These are phyloP conservation scores for Knufia fluminis DNA, from an alignment of 2,329 filamentous ascomycete species.

Conservation along the genomic window DNA sequence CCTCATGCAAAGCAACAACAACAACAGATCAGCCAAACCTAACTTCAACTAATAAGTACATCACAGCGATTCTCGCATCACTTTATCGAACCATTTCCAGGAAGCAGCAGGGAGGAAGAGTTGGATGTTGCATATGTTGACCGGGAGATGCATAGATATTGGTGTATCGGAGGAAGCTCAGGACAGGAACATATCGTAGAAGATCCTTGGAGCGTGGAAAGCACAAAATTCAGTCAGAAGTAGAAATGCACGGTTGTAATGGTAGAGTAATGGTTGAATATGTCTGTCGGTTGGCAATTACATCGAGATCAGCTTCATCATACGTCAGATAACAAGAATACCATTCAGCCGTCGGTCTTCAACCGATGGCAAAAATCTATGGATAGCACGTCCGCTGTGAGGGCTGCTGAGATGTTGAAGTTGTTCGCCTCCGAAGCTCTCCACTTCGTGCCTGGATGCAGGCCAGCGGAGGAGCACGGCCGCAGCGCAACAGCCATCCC, in stretches of 20 bases:
- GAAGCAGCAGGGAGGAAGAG: neutral
- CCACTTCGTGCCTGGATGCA: neutral
- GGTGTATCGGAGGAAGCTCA: too few relatives aligned
- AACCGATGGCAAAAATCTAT: too few relatives aligned
- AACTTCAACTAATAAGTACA: neutral
- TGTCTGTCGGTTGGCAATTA: neutral
- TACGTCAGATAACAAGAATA: neutral
- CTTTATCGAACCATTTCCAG: neutral
- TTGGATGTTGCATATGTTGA: constrained; percentile 2
- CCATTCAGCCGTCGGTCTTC: neutral
- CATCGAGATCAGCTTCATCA: neutral
- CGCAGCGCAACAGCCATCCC: neutral
- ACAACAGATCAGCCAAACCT: constrained; percentile 1
- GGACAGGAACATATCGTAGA: too few relatives aligned
- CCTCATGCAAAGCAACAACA: neutral
- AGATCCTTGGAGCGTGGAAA: neutral
- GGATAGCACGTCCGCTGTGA: too few relatives aligned
- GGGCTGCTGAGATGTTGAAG: neutral
- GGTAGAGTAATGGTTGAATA: neutral
- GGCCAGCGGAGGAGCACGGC: neutral
- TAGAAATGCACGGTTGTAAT: neutral
- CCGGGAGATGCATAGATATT: neutral
- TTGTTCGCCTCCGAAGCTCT: neutral
- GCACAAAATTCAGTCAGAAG: too few relatives aligned
- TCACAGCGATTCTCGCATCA: neutral